These are phyloP conservation scores for Urtica urens DNA, from an alignment of 306 rosid genomes.

Conservation along the genomic window DNA sequence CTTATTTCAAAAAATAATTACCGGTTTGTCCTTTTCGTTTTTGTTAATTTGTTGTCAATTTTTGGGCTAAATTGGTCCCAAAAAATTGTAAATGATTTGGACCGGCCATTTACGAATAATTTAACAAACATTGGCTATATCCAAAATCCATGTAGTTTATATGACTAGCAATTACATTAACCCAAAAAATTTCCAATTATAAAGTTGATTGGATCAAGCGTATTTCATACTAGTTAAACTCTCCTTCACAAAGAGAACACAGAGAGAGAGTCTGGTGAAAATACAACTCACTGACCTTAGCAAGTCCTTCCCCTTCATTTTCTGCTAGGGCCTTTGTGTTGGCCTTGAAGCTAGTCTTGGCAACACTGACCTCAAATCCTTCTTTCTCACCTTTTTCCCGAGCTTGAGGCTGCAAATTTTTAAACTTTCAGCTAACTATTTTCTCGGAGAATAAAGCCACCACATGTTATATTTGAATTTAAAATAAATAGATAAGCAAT, in stretches of 20 bases:
- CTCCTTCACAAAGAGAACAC: not conserved
- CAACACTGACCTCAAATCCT: slow-evolving; percentile 78
- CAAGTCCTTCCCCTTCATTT: slow-evolving; percentile 97
- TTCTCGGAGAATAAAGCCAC: not conserved
- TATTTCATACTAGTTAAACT: not conserved
- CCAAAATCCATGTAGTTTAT: too few relatives aligned
- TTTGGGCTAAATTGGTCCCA: too few relatives aligned
- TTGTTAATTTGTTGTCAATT: too few relatives aligned
- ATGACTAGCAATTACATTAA: too few relatives aligned
- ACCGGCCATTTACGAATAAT: too few relatives aligned
- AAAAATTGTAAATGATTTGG: too few relatives aligned
- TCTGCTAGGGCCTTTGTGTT: slow-evolving; percentile 97
- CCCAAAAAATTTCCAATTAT: too few relatives aligned
- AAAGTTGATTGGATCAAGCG: too few relatives aligned
- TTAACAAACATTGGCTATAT: too few relatives aligned
- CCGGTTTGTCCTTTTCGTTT: too few relatives aligned
- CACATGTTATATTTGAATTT: slow-evolving; percentile 9
- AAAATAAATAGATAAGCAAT: slow-evolving; percentile 1
- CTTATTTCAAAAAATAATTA: too few relatives aligned
- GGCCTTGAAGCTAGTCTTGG: slow-evolving; percentile 97
- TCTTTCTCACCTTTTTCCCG: slow-evolving; percentile 77
- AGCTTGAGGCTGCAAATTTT: slow-evolving; percentile 78
- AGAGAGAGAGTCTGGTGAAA: slow-evolving; percentile 7
- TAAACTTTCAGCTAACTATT: slow-evolving; percentile 13
- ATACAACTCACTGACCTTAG: slow-evolving; percentile 80